Conservation (phyloP, 805 yeast genomes). For the Blastobotrys muscicola region DNA sequence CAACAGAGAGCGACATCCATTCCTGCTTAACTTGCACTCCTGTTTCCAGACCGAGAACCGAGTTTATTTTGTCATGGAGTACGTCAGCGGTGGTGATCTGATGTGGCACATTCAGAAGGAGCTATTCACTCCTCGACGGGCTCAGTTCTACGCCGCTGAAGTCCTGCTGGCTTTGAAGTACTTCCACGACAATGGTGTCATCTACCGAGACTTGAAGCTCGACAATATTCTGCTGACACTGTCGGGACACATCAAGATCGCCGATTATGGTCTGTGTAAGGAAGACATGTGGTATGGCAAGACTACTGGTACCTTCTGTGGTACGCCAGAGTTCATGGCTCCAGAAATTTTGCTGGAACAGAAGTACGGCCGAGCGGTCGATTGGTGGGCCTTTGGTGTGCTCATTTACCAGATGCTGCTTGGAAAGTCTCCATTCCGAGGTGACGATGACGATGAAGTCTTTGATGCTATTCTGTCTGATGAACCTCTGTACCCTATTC, state of each 20-base stretch:
- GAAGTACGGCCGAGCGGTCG: constrained; percentile 87
- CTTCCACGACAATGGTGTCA: constrained; percentile 91
- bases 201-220: constrained; percentile 90
- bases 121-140: constrained; percentile 79
- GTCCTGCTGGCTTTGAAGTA: constrained; percentile 84
- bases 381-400: constrained; percentile 99
- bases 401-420: constrained; percentile 90
- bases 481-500: constrained; percentile 93
- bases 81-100: constrained; percentile 93
- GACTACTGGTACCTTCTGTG: constrained; percentile 92
- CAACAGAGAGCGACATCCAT: constrained; percentile 85
- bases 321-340: constrained; percentile 99
- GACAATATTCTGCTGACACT: constrained; percentile 87
- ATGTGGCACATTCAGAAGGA: constrained; percentile 99
- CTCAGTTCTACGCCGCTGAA: constrained; percentile 96
- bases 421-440: constrained; percentile 94
- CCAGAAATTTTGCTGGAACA: constrained; percentile 94
- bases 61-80: constrained; percentile 97
- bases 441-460: constrained; percentile 94
- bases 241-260: constrained; percentile 91
- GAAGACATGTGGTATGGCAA: constrained; percentile 80
- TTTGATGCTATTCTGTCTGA: constrained; percentile 94
- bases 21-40: constrained; percentile 79
- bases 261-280: constrained; percentile 95
- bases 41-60: constrained; percentile 98